These are phyloP conservation scores for Mycena rebaudengoi DNA, from an alignment of 768 basidiomycete species.

Conservation along the genomic window DNA sequence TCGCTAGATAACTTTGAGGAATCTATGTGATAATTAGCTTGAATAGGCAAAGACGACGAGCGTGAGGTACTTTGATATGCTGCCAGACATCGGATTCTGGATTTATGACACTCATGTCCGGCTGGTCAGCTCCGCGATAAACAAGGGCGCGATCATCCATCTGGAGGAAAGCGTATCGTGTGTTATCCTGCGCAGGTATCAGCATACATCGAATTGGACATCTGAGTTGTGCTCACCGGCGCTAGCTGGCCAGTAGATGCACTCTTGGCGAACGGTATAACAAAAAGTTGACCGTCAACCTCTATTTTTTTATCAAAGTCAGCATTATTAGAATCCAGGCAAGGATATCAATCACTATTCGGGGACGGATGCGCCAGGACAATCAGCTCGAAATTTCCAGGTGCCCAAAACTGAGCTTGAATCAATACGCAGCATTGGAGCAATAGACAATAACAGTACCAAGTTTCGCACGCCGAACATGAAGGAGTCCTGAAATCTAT, in stretches of 20 bases:
- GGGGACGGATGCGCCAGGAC: constrained; percentile 67
- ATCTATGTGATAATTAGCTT: constrained; percentile 61
- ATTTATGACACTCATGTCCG: constrained; percentile 98
- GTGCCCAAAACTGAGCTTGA: constrained; percentile 85
- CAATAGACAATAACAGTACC: constrained; percentile 53
- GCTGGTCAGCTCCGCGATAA: constrained; percentile 96
- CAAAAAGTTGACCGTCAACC: constrained; percentile 77
- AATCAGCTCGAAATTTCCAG: constrained; percentile 91
- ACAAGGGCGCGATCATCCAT: constrained; percentile 94
- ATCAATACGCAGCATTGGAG: not conserved
- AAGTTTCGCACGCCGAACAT: constrained; percentile 82
- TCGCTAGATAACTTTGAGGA: constrained; percentile 85
- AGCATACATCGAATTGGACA: not conserved
- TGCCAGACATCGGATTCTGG: constrained; percentile 99
- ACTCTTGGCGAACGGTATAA: constrained; percentile 94
- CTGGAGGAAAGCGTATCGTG: constrained; percentile 93
- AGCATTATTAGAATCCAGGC: no score
- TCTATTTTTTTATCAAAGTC: constrained; percentile 54
- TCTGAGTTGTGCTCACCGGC: constrained; percentile 73
- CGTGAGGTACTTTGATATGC: constrained; percentile 77
- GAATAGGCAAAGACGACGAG: not conserved
- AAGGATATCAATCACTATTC: constrained; percentile 48
- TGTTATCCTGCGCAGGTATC: constrained; percentile 75
- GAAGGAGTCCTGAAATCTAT: constrained; percentile 81
- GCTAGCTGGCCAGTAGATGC: constrained; percentile 91